Evolutionary conservation across 2,329 filamentous ascomycete species (phyloP).

Genomic region (Ophiostoma sp.): DNA sequence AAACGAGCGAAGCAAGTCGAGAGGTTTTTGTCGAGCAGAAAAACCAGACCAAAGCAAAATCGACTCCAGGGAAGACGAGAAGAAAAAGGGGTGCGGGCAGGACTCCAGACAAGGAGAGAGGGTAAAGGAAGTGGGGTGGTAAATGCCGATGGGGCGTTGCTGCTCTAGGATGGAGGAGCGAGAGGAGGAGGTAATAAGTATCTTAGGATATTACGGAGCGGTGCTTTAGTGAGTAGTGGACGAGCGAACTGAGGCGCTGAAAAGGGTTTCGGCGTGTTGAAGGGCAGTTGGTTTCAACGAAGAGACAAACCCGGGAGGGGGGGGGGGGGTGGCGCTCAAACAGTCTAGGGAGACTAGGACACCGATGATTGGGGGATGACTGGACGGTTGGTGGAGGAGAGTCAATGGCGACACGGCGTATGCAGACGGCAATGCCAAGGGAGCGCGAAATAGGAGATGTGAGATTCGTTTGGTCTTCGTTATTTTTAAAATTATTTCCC

Average conservation of each 20-base stretch:
- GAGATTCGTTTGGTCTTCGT: background rate
- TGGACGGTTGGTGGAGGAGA: slow-evolving; percentile 4
- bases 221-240: slow-evolving; percentile 11
- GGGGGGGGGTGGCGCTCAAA: background rate
- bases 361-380: background rate
- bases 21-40: background rate
- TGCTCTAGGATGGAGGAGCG: slow-evolving; percentile 2
- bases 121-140: slow-evolving; percentile 18
- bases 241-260: slow-evolving; percentile 1
- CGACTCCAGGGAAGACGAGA: background rate
- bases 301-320: background rate
- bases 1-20: background rate
- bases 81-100: slow-evolving; percentile 20
- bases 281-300: background rate
- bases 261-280: slow-evolving; percentile 2
- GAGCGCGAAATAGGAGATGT: background rate
- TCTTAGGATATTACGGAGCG: background rate
- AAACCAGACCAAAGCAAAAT: background rate
- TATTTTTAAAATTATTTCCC: background rate
- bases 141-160: slow-evolving; percentile 14
- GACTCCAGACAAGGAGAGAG: background rate
- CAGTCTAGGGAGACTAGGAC: background rate
- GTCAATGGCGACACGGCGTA: background rate
- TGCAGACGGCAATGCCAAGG: background rate
- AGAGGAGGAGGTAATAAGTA: no score